Evolutionary conservation across 306 rosid genomes (phyloP).

Genomic region (Sicyos edulis): DNA sequence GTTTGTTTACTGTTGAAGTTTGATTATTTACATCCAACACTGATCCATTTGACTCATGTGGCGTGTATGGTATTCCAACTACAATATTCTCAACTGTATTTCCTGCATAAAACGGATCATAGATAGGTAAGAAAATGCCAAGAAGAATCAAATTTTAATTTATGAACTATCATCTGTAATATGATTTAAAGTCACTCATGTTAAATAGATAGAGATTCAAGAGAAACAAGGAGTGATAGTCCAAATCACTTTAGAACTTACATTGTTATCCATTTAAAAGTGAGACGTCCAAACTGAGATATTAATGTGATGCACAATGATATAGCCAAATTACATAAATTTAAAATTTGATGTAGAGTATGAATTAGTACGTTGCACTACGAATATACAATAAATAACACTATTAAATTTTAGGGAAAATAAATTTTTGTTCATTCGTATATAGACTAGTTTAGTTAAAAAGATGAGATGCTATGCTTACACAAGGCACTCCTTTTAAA

Average conservation of each 20-base stretch:
- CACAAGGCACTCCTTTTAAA: too few relatives aligned
- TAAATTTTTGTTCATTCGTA: background rate
- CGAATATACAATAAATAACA: background rate
- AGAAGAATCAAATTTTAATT: background rate
- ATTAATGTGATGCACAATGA: conserved; percentile 6
- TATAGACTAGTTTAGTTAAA: background rate
- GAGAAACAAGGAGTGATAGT: background rate
- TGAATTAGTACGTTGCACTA: background rate
- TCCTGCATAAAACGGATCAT: conserved; percentile 5
- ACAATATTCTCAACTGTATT: conserved; percentile 9
- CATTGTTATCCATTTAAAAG: background rate
- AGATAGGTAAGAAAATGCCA: background rate
- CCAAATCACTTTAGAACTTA: background rate
- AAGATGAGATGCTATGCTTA: too few relatives aligned
- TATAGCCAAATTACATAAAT: background rate
- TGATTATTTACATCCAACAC: conserved; percentile 7
- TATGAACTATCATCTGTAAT: conserved; percentile 6
- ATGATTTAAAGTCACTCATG: background rate
- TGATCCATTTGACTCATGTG: conserved; percentile 17
- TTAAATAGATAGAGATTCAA: background rate
- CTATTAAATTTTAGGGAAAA: background rate
- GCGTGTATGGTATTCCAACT: conserved; percentile 17
- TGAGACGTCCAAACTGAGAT: conserved; percentile 12
- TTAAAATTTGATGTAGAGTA: background rate
- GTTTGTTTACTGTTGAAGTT: background rate